Conservation (phyloP, 2,329 filamentous ascomycete genomes). For the Arthrobotrys megalospora region DNA sequence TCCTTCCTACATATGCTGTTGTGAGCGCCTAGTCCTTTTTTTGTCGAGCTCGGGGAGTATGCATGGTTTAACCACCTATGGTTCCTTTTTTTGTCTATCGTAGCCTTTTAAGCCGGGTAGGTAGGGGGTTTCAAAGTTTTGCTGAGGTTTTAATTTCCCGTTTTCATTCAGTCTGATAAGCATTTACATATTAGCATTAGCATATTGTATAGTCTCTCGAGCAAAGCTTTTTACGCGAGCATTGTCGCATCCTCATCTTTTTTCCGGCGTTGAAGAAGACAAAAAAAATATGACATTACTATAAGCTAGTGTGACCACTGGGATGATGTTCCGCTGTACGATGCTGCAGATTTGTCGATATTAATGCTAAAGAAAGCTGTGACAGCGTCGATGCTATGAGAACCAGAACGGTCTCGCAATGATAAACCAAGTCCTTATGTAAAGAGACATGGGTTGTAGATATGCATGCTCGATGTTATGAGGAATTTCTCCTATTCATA, state of each 20-base stretch:
- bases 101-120: not conserved
- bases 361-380: too few species aligned
- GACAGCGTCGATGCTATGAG: too few species aligned
- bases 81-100: slow-evolving; percentile 9
- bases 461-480: too few species aligned
- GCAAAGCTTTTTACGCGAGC: slow-evolving; percentile 6
- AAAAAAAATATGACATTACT: not conserved
- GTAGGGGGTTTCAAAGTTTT: not conserved
- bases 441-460: too few species aligned
- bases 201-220: slow-evolving; percentile 25
- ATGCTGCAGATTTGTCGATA: too few species aligned
- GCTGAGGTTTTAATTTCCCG: slow-evolving; percentile 3
- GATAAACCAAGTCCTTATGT: too few species aligned
- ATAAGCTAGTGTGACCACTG: not conserved
- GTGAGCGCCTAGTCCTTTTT: slow-evolving; percentile 10
- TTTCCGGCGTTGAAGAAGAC: not conserved
- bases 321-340: too few species aligned
- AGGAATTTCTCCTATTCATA: too few species aligned
- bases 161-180: not conserved
- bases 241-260: not conserved
- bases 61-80: too few species aligned
- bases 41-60: not conserved
- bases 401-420: too few species aligned
- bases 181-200: slow-evolving; percentile 30
- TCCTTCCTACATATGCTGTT: slow-evolving; percentile 47